Conservation (phyloP, 2,329 filamentous ascomycete species). For the Fusarium hainanense region DNA sequence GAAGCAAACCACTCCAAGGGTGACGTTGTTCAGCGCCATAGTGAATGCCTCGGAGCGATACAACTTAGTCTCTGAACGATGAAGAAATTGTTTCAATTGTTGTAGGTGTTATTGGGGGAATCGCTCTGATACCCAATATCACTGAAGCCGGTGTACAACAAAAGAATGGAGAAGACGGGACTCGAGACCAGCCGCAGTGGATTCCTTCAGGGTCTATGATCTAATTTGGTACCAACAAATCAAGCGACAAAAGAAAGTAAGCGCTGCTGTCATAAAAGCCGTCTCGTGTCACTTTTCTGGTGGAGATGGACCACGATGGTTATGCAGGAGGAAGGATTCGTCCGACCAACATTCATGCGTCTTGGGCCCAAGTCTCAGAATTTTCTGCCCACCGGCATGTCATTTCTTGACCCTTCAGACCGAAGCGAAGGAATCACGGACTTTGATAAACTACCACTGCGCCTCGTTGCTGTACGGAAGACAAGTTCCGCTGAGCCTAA, state of each 20-base stretch:
- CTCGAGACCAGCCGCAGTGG: not conserved
- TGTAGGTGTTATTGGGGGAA: not conserved
- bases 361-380: not conserved
- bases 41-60: no score
- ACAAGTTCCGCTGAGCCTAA: not conserved
- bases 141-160: not conserved
- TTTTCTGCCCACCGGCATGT: not conserved
- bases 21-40: constrained; percentile 23
- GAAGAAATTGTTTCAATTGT: not conserved
- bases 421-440: not conserved
- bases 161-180: not conserved
- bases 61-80: no score
- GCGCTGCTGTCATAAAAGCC: not conserved
- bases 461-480: not conserved
- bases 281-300: not conserved
- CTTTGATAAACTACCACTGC: not conserved
- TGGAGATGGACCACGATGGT: not conserved
- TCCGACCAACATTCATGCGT: not conserved
- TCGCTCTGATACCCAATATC: not conserved
- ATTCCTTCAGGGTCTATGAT: not conserved
- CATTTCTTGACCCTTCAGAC: not conserved
- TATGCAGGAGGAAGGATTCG: not conserved
- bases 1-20: constrained; percentile 18
- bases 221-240: not conserved
- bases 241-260: not conserved